These are phyloP conservation scores for Ceraceosorus guamensis DNA, from an alignment of 1,284 basidiomycete genomes.

Conservation along the genomic window DNA sequence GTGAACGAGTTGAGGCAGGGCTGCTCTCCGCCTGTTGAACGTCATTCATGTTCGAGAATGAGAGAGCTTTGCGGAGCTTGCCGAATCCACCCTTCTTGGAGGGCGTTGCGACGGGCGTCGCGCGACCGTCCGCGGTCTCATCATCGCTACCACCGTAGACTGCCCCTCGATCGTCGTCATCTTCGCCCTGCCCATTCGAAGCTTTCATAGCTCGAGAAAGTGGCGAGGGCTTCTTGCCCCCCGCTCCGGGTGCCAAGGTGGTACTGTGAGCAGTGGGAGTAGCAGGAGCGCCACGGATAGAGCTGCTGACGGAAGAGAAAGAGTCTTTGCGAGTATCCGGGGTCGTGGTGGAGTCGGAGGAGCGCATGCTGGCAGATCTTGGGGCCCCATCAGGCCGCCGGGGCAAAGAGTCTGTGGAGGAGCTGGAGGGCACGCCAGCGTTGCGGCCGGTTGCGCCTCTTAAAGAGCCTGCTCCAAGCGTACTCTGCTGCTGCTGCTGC, in stretches of 20 bases:
- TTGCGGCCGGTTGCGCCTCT: too few relatives aligned
- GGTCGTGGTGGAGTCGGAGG: not conserved
- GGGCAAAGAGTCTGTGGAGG: not conserved
- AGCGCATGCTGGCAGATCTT: conserved; percentile 2
- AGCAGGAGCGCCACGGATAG: not conserved
- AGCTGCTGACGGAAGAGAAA: conserved; percentile 7
- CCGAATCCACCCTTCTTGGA: conserved; percentile 31
- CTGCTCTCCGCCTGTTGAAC: conserved; percentile 15
- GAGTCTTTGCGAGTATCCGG: conserved; percentile 5
- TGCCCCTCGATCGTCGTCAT: conserved; percentile 29
- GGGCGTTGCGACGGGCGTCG: conserved; percentile 21
- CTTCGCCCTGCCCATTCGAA: conserved; percentile 7
- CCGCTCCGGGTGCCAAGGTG: not conserved
- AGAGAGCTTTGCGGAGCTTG: conserved; percentile 39
- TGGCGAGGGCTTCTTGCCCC: conserved; percentile 32
- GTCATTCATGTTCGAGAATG: conserved; percentile 35
- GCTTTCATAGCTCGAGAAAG: conserved; percentile 22
- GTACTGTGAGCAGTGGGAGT: conserved; percentile 2
- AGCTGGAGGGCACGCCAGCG: too few relatives aligned
- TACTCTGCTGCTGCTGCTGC: not conserved
- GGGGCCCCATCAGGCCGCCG: not conserved
- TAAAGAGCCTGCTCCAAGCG: not conserved
- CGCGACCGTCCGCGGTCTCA: conserved; percentile 21
- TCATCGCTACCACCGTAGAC: conserved; percentile 37
- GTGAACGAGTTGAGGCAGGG: conserved; percentile 20